These are phyloP conservation scores for Trichaptum fuscoviolaceum DNA, from an alignment of 768 basidiomycete species.

Conservation along the genomic window DNA sequence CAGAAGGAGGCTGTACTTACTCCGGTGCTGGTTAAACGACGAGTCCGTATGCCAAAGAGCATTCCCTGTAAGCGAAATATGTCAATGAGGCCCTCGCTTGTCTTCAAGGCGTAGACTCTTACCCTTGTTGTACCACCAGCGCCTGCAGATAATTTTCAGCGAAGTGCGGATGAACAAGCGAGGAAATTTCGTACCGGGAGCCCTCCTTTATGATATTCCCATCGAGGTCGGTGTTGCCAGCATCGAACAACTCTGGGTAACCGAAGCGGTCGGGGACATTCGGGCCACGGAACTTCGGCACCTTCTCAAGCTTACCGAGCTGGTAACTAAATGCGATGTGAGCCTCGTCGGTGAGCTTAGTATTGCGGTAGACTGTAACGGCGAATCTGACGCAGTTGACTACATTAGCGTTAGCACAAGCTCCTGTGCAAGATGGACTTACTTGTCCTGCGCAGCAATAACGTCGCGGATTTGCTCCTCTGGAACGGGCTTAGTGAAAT, in stretches of 20 bases:
- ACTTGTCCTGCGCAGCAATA: conserved; percentile 14
- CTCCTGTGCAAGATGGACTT: conserved; percentile 6
- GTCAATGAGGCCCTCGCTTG: background rate
- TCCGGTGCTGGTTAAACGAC: conserved; percentile 20
- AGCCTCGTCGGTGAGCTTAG: conserved; percentile 22
- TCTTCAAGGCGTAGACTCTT: background rate
- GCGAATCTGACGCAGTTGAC: conserved; percentile 17
- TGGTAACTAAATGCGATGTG: conserved; percentile 19
- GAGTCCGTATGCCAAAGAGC: conserved; percentile 22
- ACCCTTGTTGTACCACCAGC: conserved; percentile 19
- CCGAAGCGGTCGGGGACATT: conserved; percentile 18
- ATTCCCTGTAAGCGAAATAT: conserved; percentile 14
- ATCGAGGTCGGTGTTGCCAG: conserved; percentile 21
- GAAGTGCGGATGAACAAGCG: background rate
- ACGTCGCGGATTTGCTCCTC: conserved; percentile 17
- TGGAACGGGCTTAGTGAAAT: conserved; percentile 22
- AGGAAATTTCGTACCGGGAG: background rate
- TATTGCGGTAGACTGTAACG: conserved; percentile 25
- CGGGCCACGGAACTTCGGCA: conserved; percentile 17
- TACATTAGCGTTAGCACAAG: conserved; percentile 5
- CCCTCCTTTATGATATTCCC: conserved; percentile 14
- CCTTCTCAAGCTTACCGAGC: conserved; percentile 20
- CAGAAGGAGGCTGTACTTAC: conserved; percentile 21
- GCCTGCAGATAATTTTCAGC: background rate
- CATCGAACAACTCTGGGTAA: conserved; percentile 21